Base-by-base conservation (phyloP, 306 rosid genomes). In the Prunus campanulata region DNA sequence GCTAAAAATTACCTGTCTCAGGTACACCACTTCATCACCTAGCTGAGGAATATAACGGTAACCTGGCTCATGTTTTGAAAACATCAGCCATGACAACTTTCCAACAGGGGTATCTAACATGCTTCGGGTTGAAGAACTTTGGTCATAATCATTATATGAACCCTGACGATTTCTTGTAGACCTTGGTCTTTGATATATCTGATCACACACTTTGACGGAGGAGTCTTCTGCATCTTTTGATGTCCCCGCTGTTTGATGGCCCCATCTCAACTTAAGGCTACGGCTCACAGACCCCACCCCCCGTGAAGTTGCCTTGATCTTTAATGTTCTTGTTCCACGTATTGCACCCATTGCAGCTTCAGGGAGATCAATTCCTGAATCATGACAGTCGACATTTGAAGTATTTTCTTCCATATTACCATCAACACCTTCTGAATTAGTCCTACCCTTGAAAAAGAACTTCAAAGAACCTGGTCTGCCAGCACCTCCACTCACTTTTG, bases 1-100 rank as follows among this genome's bases (percentile, higher is more conserved):
- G 64, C 49, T 2, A 79, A 29, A 74, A 77, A 66, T 42, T 57
- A 93, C 98, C 96, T 91, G 96, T 89, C 91, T 85, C 82, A 93
- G 71, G 84, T 91, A 93, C 73, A 86, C 89, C 66, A 93, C 98
- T 91, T 91, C 87, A 72, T 93, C 96, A 72, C 94, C 95, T 50
- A 87, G 91, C 88, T 93, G 98, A 83, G 98, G 98, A 82, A 93
- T 85, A 78, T 89, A 93, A 57, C 91, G 91, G 82, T 84, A 87
- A 77, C 90, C 85, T 32, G 80, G 89, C 77, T 90, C 98, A 15
- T 82, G 87, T 86, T 83, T 82, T 2, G 89, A 86, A 77, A 91
- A 75, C 89, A 85, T 90, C 77, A 93, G 78, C 98, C 98, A 93
- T 29, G 98, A 85, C 46, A 84, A 65, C 61, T 91, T 91, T 80